Conservation (phyloP, 192 early-diverging fungal species). For the Gonapodya sp. region DNA sequence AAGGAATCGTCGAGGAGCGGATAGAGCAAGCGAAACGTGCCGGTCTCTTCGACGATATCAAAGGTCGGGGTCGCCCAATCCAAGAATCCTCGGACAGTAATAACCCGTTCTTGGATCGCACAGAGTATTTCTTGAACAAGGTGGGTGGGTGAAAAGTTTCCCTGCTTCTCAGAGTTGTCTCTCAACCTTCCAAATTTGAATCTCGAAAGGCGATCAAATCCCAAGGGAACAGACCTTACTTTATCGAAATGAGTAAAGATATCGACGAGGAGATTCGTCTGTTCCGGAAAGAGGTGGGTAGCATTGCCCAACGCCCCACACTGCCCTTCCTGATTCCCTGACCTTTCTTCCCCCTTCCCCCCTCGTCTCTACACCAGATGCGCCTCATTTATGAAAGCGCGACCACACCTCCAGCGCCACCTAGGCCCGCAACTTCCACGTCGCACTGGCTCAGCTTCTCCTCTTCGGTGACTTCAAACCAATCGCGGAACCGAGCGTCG, state of each 20-base stretch:
- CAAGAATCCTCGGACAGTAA: constrained; percentile 21
- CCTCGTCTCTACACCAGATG: too few species aligned
- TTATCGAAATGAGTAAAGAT: constrained; percentile 25
- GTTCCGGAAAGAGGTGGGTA: constrained; percentile 22
- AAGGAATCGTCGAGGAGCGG: constrained; percentile 24
- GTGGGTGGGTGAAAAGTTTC: constrained; percentile 1
- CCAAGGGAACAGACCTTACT: constrained; percentile 25
- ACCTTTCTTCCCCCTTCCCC: too few species aligned
- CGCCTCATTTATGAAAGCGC: background rate
- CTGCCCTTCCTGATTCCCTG: too few species aligned
- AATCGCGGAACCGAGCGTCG: too few species aligned
- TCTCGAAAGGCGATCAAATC: constrained; percentile 17
- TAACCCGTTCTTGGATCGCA: constrained; percentile 27
- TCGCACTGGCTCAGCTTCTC: background rate
- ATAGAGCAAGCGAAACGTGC: constrained; percentile 23
- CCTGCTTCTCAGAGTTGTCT: background rate
- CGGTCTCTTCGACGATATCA: constrained; percentile 29
- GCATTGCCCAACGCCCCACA: too few species aligned
- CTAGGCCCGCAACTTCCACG: background rate
- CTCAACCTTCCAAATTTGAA: background rate
- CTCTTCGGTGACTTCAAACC: background rate
- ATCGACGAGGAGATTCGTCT: constrained; percentile 23
- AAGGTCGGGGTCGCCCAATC: constrained; percentile 26
- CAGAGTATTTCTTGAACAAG: constrained; percentile 26
- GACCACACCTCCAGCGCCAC: background rate